These are phyloP conservation scores for Eutypa lata DNA, from an alignment of 2,329 filamentous ascomycete species.

Conservation along the genomic window DNA sequence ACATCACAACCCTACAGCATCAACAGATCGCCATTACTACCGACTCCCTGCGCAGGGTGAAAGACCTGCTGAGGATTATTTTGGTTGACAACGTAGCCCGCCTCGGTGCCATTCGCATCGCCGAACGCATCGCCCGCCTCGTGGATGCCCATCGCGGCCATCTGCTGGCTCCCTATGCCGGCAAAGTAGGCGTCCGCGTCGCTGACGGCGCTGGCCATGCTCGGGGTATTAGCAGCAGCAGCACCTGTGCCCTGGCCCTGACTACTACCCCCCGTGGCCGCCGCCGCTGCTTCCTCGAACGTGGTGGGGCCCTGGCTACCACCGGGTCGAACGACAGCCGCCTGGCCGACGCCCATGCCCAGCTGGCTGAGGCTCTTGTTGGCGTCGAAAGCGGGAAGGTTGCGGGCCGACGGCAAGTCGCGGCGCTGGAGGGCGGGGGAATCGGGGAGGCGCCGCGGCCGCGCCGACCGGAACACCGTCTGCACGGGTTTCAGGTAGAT, in stretches of 20 bases:
- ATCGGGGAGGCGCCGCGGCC: slow-evolving; percentile 74
- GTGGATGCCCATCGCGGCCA: slow-evolving; percentile 68
- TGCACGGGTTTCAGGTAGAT: slow-evolving; percentile 98
- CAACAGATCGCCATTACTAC: slow-evolving; percentile 69
- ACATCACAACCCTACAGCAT: slow-evolving; percentile 45
- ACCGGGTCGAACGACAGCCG: slow-evolving; percentile 46
- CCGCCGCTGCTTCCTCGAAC: not conserved
- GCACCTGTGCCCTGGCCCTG: slow-evolving; percentile 8
- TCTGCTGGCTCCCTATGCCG: slow-evolving; percentile 68
- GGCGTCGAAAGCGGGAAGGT: slow-evolving; percentile 45
- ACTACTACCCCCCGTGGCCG: slow-evolving; percentile 11
- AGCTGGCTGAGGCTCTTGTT: slow-evolving; percentile 61
- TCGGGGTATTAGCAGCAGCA: slow-evolving; percentile 34
- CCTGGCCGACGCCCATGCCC: slow-evolving; percentile 50
- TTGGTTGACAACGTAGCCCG: slow-evolving; percentile 74
- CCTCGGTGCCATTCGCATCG: slow-evolving; percentile 50
- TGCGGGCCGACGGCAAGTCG: slow-evolving; percentile 55
- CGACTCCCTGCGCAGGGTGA: slow-evolving; percentile 62
- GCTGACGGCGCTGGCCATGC: slow-evolving; percentile 67
- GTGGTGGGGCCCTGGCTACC: slow-evolving; percentile 12
- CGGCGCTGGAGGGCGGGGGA: slow-evolving; percentile 83
- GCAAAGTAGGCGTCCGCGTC: slow-evolving; percentile 91
- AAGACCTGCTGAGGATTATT: slow-evolving; percentile 75
- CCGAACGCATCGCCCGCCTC: slow-evolving; percentile 64
- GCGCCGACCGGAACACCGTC: slow-evolving; percentile 88